phyloP scores from a whole-genome alignment of 768 basidiomycete species.

The Hortiboletus campestris region DNA sequence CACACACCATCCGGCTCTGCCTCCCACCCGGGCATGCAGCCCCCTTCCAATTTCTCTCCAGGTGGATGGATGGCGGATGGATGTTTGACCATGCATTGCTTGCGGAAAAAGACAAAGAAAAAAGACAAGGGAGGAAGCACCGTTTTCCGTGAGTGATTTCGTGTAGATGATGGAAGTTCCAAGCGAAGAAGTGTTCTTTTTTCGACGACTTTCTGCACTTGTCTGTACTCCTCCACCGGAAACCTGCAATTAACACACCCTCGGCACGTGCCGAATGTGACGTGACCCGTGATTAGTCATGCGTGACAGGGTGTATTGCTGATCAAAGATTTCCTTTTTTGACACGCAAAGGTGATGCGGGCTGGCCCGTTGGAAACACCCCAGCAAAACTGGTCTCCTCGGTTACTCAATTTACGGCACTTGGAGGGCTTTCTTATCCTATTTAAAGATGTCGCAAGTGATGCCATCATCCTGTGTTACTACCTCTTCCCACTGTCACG shows the following conservation, averaged over 20 bases:
- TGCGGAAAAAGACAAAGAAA: constrained; percentile 7
- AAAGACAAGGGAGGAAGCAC: not conserved
- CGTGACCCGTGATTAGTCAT: constrained; percentile 14
- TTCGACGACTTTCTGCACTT: constrained; percentile 22
- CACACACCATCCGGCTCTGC: constrained; percentile 7
- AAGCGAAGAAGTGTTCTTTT: constrained; percentile 30
- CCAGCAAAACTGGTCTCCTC: not conserved
- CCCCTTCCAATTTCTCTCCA: not conserved
- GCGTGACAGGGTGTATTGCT: constrained; percentile 14
- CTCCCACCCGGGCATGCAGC: not conserved
- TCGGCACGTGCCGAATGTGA: constrained; percentile 29
- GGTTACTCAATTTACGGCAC: constrained; percentile 24
- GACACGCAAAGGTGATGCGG: constrained; percentile 18
- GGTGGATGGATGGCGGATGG: not conserved
- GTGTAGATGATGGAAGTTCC: constrained; percentile 34
- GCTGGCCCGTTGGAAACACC: not conserved
- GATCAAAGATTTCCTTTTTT: constrained; percentile 23
- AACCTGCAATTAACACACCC: constrained; percentile 19
- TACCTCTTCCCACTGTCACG: constrained; percentile 1
- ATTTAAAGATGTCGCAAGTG: constrained; percentile 16
- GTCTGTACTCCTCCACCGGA: constrained; percentile 21
- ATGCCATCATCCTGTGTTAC: too few relatives aligned
- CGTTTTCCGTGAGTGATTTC: constrained; percentile 8
- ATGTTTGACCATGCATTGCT: not conserved
- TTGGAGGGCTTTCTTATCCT: not conserved